Conservation (phyloP, 1,284 basidiomycete species). For the Trichosporon faecale region DNA sequence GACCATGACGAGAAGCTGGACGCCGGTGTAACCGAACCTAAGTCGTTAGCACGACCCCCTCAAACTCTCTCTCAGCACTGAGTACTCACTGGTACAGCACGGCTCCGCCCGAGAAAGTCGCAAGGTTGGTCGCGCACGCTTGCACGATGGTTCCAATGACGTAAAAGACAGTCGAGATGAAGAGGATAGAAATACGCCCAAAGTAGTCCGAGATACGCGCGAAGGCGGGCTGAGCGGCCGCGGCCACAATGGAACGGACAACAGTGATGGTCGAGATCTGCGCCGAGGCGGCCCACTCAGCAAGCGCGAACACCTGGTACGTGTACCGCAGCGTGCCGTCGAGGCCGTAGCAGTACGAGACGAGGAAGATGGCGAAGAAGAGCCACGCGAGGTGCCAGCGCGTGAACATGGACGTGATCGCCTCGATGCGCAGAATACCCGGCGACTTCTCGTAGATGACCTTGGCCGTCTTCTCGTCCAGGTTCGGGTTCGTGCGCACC, state of each 20-base stretch:
- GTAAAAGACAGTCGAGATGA: slow-evolving; percentile 48
- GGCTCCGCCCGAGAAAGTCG: slow-evolving; percentile 48
- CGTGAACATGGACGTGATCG: slow-evolving; percentile 18
- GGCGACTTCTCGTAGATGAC: slow-evolving; percentile 21
- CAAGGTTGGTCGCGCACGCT: slow-evolving; percentile 41
- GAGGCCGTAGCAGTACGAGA: slow-evolving; percentile 48
- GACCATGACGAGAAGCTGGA: slow-evolving; percentile 44
- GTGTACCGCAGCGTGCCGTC: slow-evolving; percentile 46
- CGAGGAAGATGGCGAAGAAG: slow-evolving; percentile 50
- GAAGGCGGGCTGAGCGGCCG: slow-evolving; percentile 41
- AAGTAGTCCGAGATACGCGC: slow-evolving; percentile 51
- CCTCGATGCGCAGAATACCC: slow-evolving; percentile 23
- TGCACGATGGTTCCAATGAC: slow-evolving; percentile 51
- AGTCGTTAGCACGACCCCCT: not conserved
- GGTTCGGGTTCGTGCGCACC: not conserved
- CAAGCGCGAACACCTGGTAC: slow-evolving; percentile 31
- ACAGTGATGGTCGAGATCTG: slow-evolving; percentile 47
- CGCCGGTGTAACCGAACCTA: not conserved
- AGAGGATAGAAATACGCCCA: slow-evolving; percentile 49
- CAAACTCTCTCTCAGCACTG: too few relatives aligned
- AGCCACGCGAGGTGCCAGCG: slow-evolving; percentile 24
- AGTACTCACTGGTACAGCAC: slow-evolving; percentile 44
- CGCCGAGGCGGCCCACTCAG: slow-evolving; percentile 25
- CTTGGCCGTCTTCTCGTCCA: slow-evolving; percentile 8
- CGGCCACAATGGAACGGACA: slow-evolving; percentile 41